Base-by-base conservation (phyloP, 1,284 basidiomycete species). In the Microstroma glucosiphilum region DNA sequence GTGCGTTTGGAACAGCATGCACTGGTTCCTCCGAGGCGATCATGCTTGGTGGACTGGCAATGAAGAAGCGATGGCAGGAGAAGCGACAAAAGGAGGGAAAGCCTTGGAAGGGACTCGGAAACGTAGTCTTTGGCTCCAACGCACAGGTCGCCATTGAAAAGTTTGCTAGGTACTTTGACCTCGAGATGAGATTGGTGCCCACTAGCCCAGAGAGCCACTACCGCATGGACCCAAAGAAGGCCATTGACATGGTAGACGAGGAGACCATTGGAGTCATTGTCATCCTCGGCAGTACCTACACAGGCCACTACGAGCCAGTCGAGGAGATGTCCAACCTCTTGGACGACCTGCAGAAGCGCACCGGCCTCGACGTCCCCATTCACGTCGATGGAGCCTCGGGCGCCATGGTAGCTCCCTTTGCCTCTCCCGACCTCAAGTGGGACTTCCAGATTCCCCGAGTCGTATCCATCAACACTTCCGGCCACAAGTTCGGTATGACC, bases 51-150 rank as follows among this genome's bases (percentile, higher is more conserved):
- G 92, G 92, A 53, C 85, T 97, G 21, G 91, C 93, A 17, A 89
- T 96, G 86, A 97, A 97, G 82, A 89, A 88, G 74, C 84, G 87
- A 56, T 96, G 93, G 93, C 92, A 96, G 80, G 87, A 86, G 67
- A 87, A 86, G 76, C 88, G 89, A 80, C 92, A 92, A 81, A 88
- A 86, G 0, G 86, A 85, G 0, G 92, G 92, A 46, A 79, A 79
- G 62, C 60, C 59, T 21, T 72, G 70, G 65, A 71, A 74, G 57
- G 68, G 75, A 25, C 75, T 70, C n/a, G 59, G 86, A 1, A 88
- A 89, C 74, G 86, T 89, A 57, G 81, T 89, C 56, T 88, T 89
- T 84, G 88, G 90, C 40, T 85, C 87, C 41, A 91, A 92, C 75
- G 89, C 90, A 1, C 91, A 92, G 77, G 77, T 79, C 3, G 69